phyloP scores from a whole-genome alignment of 371 early-diverging fungal species.

The Mucor sp. region DNA sequence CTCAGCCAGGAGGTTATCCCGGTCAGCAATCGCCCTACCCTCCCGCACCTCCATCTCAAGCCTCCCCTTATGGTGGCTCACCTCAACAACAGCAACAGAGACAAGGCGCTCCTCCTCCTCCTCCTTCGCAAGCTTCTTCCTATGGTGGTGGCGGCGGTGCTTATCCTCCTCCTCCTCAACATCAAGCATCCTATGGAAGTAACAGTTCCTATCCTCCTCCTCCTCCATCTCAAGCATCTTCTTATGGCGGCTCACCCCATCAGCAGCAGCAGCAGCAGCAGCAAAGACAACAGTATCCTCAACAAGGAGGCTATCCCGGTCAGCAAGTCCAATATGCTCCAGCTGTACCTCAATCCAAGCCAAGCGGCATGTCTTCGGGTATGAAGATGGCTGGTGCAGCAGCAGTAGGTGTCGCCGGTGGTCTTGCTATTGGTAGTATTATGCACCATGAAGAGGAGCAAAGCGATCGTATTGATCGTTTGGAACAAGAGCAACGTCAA shows the following conservation, averaged over 20 bases:
- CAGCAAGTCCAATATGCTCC: conserved; percentile 7
- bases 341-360: conserved; percentile 22
- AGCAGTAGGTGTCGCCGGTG: conserved; percentile 38
- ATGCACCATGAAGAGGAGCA: conserved; percentile 42
- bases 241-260: not conserved
- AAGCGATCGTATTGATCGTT: conserved; percentile 30
- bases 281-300: conserved; percentile 2
- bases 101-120: conserved; percentile 3
- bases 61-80: too few relatives aligned
- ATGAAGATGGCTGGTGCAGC: conserved; percentile 46
- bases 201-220: not conserved
- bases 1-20: too few relatives aligned
- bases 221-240: conserved; percentile 2
- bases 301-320: conserved; percentile 2
- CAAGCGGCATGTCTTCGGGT: conserved; percentile 41
- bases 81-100: not conserved
- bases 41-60: conserved; percentile 1
- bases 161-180: conserved; percentile 9
- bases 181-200: conserved; percentile 13
- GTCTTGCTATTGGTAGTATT: conserved; percentile 38
- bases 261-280: not conserved
- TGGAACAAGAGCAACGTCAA: conserved; percentile 30
- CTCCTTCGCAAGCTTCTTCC: not conserved
- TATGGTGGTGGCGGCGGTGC: not conserved
- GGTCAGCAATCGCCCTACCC: conserved; percentile 16